Evolutionary conservation across 106 monocot genomes (phyloP).

Genomic region (Acorus calamus): DNA sequence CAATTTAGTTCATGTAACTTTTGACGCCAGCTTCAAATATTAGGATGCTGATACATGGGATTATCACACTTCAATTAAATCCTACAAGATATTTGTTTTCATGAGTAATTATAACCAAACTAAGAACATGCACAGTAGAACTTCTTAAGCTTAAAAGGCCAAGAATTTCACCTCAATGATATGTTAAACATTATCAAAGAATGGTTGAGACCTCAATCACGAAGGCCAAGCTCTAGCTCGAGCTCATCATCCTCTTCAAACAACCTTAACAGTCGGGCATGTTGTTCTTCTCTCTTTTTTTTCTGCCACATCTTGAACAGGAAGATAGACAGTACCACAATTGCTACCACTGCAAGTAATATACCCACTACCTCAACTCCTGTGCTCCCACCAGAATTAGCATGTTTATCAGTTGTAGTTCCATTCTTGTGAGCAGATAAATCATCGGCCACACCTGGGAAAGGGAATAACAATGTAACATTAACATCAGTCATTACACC

Average conservation of each 20-base stretch:
- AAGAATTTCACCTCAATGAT: too few relatives aligned
- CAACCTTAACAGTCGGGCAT: conserved; percentile 38
- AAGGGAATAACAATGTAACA: neutral
- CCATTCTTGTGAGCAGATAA: conserved; percentile 21
- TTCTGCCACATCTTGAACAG: conserved; percentile 36
- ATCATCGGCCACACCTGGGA: conserved; percentile 29
- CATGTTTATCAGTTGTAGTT: conserved; percentile 23
- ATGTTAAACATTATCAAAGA: too few relatives aligned
- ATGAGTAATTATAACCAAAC: too few relatives aligned
- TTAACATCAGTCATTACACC: too few relatives aligned
- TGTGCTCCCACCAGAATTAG: conserved; percentile 19
- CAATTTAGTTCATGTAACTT: too few relatives aligned
- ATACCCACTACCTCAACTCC: conserved; percentile 20
- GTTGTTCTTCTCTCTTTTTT: conserved; percentile 44
- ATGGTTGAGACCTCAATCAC: conserved; percentile 15
- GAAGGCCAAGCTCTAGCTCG: conserved; percentile 46
- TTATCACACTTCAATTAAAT: too few relatives aligned
- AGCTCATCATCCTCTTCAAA: conserved; percentile 56
- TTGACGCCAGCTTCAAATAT: too few relatives aligned
- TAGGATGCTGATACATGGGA: too few relatives aligned
- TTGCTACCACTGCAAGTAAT: conserved; percentile 16
- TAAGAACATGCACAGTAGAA: too few relatives aligned
- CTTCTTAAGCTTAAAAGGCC: too few relatives aligned
- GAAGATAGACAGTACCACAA: conserved; percentile 14
- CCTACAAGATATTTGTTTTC: too few relatives aligned